Percentiles rank a stretch among this genome's conserved stretches.
Evolutionary conservation across 1,284 basidiomycete genomes (phyloP).

Genomic region (Trichosporon faecale): DNA sequence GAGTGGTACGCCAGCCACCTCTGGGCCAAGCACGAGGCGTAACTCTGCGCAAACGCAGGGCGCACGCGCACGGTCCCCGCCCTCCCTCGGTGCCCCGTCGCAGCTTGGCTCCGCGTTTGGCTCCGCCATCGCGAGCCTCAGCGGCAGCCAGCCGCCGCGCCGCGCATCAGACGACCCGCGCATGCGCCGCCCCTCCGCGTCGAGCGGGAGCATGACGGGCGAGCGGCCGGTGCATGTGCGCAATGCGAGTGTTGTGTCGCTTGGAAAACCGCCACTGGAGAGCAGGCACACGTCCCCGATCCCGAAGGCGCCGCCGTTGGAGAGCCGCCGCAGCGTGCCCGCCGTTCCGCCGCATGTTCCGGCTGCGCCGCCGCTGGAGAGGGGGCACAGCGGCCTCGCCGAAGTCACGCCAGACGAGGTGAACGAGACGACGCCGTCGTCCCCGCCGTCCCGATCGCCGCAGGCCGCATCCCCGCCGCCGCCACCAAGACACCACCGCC

Average conservation of each 20-base stretch:
- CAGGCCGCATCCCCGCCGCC: background rate
- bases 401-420: slow-evolving; percentile 20
- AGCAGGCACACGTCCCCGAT: background rate
- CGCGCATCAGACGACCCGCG: background rate
- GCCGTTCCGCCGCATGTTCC: no score
- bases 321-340: background rate
- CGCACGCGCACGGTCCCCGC: slow-evolving; percentile 9
- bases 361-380: background rate
- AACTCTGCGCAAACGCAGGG: background rate
- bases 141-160: background rate
- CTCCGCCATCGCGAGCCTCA: background rate
- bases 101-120: background rate
- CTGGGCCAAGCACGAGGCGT: background rate
- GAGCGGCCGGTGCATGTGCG: background rate
- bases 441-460: no score
- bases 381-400: slow-evolving; percentile 7
- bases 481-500: background rate
- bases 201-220: background rate
- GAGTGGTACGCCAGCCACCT: no score
- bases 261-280: background rate
- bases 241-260: background rate
- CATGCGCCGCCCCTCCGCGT: background rate
- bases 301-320: background rate
- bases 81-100: background rate
- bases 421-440: slow-evolving; percentile 16